Evolutionary conservation across 352 stramenopile species (phyloP).

Genomic region (Globisporangium irregulare): DNA sequence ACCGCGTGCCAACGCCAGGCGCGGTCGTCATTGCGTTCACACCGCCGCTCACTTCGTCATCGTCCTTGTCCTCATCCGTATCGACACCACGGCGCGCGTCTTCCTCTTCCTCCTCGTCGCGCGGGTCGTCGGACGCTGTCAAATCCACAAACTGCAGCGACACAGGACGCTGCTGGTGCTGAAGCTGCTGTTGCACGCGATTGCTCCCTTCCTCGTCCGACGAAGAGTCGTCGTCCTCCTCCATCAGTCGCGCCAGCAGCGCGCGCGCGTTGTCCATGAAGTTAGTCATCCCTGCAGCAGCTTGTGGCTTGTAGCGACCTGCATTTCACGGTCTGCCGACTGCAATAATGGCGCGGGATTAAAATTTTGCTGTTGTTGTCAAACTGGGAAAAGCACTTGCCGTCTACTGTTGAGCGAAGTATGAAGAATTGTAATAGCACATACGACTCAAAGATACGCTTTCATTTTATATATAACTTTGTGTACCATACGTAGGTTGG

Average conservation of each 20-base stretch:
- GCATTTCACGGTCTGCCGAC: neutral
- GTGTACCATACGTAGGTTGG: neutral
- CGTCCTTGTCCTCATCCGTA: constrained; percentile 10
- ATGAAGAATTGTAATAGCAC: neutral
- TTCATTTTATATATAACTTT: neutral
- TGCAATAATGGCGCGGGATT: neutral
- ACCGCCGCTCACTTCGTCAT: neutral
- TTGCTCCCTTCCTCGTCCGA: constrained; percentile 12
- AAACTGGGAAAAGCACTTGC: neutral
- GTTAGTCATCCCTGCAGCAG: constrained; percentile 5
- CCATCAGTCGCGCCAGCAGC: constrained; percentile 9
- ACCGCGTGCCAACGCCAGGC: neutral
- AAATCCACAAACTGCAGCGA: constrained; percentile 11
- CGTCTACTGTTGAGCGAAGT: neutral
- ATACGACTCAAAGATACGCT: neutral
- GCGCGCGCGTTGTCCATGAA: constrained; percentile 6
- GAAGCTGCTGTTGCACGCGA: neutral
- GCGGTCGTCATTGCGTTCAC: neutral
- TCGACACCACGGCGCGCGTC: neutral
- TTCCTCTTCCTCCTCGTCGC: constrained; percentile 8
- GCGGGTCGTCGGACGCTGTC: constrained; percentile 6
- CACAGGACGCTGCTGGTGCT: neutral
- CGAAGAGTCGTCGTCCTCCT: constrained; percentile 26
- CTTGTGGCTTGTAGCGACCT: neutral
- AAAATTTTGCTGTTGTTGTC: neutral